Conservation (phyloP, 495 filamentous ascomycete genomes). For the Penicillium roqueforti region DNA sequence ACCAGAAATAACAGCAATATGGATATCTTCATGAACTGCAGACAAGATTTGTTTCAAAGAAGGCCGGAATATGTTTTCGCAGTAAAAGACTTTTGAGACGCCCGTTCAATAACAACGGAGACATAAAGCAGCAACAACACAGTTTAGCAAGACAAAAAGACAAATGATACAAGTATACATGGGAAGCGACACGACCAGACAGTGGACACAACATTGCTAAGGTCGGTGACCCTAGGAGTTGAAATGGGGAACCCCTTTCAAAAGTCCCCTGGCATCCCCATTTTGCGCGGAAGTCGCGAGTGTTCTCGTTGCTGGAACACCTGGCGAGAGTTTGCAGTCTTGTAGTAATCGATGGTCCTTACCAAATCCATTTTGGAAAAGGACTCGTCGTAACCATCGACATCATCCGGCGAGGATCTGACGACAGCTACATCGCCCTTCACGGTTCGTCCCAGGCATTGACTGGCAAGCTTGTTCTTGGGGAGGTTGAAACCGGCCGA, state of each 20-base stretch:
- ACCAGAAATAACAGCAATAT: not conserved
- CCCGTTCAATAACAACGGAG: not conserved
- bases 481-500: not conserved
- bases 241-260: not conserved
- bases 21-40: not conserved
- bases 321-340: not conserved
- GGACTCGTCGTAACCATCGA: not conserved
- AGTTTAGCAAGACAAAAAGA: not conserved
- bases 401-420: not conserved
- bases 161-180: not conserved
- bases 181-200: not conserved
- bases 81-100: not conserved
- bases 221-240: not conserved
- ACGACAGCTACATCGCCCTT: slow-evolving; percentile 1
- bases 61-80: not conserved
- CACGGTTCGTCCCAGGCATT: not conserved
- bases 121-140: not conserved
- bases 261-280: not conserved
- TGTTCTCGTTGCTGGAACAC: slow-evolving; percentile 1
- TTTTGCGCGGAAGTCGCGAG: not conserved
- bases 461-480: not conserved
- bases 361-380: not conserved
- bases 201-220: not conserved
- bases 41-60: not conserved
- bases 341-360: not conserved